A percentile compares a stretch with the other conserved stretches of the same genome.
These are phyloP conservation scores for Ceratocystis smalleyi DNA, from an alignment of 2,329 filamentous ascomycete genomes.

Conservation along the genomic window DNA sequence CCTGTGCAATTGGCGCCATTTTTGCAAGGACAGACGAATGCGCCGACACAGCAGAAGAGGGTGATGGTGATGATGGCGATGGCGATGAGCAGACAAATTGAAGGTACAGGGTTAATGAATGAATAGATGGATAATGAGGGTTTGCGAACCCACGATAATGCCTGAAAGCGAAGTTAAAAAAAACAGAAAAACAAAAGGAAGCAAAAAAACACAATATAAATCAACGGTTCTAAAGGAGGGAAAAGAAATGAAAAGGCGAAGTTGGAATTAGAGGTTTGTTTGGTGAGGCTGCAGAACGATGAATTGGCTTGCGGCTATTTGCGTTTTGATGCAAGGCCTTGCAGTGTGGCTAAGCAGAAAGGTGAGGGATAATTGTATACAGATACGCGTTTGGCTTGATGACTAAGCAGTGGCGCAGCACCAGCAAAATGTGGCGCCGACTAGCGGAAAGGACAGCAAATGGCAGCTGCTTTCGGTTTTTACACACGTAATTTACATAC, in stretches of 20 bases:
- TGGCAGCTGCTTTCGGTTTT: background rate
- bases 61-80: background rate
- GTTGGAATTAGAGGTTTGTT: background rate
- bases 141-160: slow-evolving; percentile 5
- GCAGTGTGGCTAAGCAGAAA: background rate
- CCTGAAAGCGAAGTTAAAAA: background rate
- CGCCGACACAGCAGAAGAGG: background rate
- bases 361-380: background rate
- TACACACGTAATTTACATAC: background rate
- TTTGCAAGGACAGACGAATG: slow-evolving; percentile 13
- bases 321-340: background rate
- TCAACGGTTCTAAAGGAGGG: slow-evolving; percentile 2
- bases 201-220: background rate
- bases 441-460: background rate
- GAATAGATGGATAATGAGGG: background rate
- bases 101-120: background rate
- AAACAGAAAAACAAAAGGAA: background rate
- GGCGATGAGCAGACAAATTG: background rate
- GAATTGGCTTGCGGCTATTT: background rate
- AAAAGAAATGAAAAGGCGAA: slow-evolving; percentile 3
- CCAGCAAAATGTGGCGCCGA: background rate
- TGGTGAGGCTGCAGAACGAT: background rate
- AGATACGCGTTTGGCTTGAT: background rate
- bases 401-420: slow-evolving; percentile 5
- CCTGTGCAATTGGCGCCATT: slow-evolving; percentile 51